Conservation (phyloP, 441 rosid species). For the Gossypium laxum region DNA sequence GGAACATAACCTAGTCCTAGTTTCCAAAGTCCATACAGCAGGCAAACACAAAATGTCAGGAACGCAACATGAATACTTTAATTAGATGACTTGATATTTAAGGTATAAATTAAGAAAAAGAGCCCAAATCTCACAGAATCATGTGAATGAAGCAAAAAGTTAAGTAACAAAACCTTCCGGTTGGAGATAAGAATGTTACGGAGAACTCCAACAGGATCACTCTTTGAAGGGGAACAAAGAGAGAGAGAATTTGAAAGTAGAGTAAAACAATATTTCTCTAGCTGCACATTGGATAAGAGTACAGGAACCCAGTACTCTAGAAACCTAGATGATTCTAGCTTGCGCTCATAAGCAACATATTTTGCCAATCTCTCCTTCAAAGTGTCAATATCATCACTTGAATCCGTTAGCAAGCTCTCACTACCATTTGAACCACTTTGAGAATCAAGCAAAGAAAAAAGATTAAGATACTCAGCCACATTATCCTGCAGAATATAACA, state of each 20-base stretch:
- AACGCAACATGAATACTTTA: neutral
- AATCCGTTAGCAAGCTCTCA: slow-evolving; percentile 18
- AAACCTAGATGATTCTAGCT: slow-evolving; percentile 41
- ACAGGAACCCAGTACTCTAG: slow-evolving; percentile 88
- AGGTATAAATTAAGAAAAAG: neutral
- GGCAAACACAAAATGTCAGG: neutral
- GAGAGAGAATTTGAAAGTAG: slow-evolving; percentile 44
- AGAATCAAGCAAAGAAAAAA: slow-evolving; percentile 32
- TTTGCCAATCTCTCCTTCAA: slow-evolving; percentile 37
- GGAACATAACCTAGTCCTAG: neutral
- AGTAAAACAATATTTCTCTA: slow-evolving; percentile 80
- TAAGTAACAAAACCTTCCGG: slow-evolving; percentile 47
- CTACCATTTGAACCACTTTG: slow-evolving; percentile 7
- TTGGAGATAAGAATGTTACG: slow-evolving; percentile 48
- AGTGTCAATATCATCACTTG: slow-evolving; percentile 21
- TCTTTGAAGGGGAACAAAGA: slow-evolving; percentile 53
- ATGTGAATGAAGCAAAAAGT: slow-evolving; percentile 7
- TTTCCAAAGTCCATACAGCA: neutral
- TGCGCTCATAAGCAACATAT: slow-evolving; percentile 32
- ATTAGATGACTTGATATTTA: neutral
- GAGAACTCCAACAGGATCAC: slow-evolving; percentile 53
- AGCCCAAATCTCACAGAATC: slow-evolving; percentile 10
- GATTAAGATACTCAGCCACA: slow-evolving; percentile 23
- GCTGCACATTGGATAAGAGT: slow-evolving; percentile 65
- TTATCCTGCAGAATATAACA: slow-evolving; percentile 32